Conservation (phyloP, 768 basidiomycete species). For the Rhizopogon rudus region DNA sequence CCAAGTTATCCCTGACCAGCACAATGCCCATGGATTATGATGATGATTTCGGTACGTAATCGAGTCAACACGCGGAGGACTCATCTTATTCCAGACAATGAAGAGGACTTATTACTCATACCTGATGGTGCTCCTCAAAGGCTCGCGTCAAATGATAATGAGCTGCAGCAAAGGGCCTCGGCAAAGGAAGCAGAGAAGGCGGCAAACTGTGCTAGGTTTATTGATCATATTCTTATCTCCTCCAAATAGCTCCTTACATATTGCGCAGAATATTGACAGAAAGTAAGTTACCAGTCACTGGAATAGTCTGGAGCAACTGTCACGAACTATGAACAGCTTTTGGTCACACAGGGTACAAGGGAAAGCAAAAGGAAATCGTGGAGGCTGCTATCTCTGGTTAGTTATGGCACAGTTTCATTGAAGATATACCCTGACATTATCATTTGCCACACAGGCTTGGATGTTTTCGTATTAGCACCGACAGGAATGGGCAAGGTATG, state of each 20-base stretch:
- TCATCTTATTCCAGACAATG: neutral
- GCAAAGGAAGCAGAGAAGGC: neutral
- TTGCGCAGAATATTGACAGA: conserved; percentile 18
- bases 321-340: conserved; percentile 45
- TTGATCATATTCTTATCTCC: neutral
- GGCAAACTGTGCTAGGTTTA: neutral
- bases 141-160: neutral
- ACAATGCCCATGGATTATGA: neutral
- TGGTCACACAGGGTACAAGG: conserved; percentile 63
- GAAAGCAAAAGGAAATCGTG: conserved; percentile 73
- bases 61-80: neutral
- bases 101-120: neutral
- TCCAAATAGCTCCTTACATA: neutral
- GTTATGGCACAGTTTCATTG: conserved; percentile 1
- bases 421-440: neutral
- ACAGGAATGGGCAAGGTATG: conserved; percentile 86
- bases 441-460: conserved; percentile 40
- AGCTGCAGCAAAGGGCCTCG: neutral
- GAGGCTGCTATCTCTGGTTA: conserved; percentile 62
- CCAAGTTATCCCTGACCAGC: neutral
- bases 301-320: neutral
- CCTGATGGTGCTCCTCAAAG: neutral
- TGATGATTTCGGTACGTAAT: neutral
- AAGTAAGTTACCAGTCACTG: conserved; percentile 10
- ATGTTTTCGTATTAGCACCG: conserved; percentile 78